These are phyloP conservation scores for Penicillium angulare DNA, from an alignment of 495 filamentous ascomycete genomes.

Conservation along the genomic window DNA sequence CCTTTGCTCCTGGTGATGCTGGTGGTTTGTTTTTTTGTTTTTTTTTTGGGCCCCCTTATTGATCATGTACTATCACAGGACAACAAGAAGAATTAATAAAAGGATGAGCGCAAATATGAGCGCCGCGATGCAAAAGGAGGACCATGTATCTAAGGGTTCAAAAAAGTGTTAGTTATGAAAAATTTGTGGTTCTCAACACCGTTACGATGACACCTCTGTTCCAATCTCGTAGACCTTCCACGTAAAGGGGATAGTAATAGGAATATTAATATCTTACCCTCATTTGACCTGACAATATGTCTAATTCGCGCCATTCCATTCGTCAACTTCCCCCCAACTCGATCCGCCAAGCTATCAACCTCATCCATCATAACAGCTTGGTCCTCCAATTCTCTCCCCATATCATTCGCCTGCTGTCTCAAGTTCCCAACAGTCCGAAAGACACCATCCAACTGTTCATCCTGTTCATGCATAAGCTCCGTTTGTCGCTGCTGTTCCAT, in stretches of 20 bases:
- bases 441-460: slow-evolving; percentile 87
- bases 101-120: slow-evolving; percentile 84
- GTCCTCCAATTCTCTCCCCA: slow-evolving; percentile 94
- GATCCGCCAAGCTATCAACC: slow-evolving; percentile 77
- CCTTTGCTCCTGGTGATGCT: slow-evolving; percentile 20
- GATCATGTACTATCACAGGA: slow-evolving; percentile 46
- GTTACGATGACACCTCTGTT: no score
- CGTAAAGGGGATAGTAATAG: no score
- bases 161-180: slow-evolving; percentile 30
- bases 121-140: slow-evolving; percentile 86
- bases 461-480: slow-evolving; percentile 93
- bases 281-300: slow-evolving; percentile 84
- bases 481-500: slow-evolving; percentile 91
- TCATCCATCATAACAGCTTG: slow-evolving; percentile 79
- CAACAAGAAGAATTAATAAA: slow-evolving; percentile 70
- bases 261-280: slow-evolving; percentile 57
- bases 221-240: no score
- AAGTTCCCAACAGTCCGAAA: slow-evolving; percentile 90
- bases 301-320: slow-evolving; percentile 82
- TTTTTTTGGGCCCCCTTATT: slow-evolving; percentile 12
- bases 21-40: slow-evolving; percentile 7
- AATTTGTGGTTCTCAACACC: slow-evolving; percentile 19
- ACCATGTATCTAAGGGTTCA: slow-evolving; percentile 63
- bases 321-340: slow-evolving; percentile 81
- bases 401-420: slow-evolving; percentile 83